These are phyloP conservation scores for Naegleria gruberi DNA, from an alignment of 208 protist species.

Conservation along the genomic window DNA sequence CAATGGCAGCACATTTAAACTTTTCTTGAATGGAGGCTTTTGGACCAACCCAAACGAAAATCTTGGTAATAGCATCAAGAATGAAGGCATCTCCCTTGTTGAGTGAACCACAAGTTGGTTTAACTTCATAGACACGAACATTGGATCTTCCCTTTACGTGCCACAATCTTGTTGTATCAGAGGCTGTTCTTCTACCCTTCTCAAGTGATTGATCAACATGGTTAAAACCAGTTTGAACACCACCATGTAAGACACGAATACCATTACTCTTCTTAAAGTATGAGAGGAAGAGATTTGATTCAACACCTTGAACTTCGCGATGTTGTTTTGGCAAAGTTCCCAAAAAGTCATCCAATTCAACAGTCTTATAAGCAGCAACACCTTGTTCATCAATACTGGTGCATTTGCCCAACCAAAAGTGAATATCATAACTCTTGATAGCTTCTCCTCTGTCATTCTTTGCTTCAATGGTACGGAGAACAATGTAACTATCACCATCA, in stretches of 20 bases:
- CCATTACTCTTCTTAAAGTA: constrained; percentile 30
- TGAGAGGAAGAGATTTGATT: constrained; percentile 37
- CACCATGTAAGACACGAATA: constrained; percentile 38
- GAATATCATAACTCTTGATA: constrained; percentile 30
- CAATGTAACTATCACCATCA: constrained; percentile 41
- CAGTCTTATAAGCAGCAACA: constrained; percentile 46
- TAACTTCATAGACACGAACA: constrained; percentile 31
- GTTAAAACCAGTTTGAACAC: constrained; percentile 39
- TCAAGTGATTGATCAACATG: constrained; percentile 21
- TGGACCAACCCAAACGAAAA: constrained; percentile 30
- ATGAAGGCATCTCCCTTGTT: constrained; percentile 49
- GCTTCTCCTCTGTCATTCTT: neutral
- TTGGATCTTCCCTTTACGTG: constrained; percentile 39
- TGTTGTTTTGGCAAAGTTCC: constrained; percentile 36
- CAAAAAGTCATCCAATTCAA: constrained; percentile 45
- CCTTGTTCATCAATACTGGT: constrained; percentile 37
- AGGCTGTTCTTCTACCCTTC: neutral
- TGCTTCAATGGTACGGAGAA: constrained; percentile 25
- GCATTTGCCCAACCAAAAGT: constrained; percentile 46
- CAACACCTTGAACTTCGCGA: constrained; percentile 39
- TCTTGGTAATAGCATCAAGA: constrained; percentile 35
- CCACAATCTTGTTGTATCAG: neutral
- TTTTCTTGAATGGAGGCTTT: neutral
- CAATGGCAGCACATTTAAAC: neutral
- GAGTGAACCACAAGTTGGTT: neutral